Evolutionary conservation across 1,284 basidiomycete genomes (phyloP).

Genomic region (Vanrija humicola): DNA sequence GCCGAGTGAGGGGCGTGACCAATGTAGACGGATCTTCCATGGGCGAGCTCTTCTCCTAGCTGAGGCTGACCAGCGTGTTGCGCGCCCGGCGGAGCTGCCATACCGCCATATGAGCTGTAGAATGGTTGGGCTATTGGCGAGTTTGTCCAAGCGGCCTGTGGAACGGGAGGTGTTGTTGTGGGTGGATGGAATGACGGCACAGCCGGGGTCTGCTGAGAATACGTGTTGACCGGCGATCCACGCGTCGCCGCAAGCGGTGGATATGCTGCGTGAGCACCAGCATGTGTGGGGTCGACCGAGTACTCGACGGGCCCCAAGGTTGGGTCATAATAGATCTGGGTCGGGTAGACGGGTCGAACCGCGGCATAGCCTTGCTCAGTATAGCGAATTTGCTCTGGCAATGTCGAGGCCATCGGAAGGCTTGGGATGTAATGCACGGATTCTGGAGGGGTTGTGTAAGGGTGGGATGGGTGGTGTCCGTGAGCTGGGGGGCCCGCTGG

Average conservation of each 20-base stretch:
- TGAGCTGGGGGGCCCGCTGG: neutral
- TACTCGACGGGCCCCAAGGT: slow-evolving; percentile 6
- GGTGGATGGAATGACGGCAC: slow-evolving; percentile 10
- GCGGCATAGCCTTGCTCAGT: slow-evolving; percentile 4
- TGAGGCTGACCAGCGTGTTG: slow-evolving; percentile 4
- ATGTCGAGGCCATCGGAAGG: neutral
- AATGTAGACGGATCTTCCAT: slow-evolving; percentile 11
- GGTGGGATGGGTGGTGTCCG: neutral
- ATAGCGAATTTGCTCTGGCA: slow-evolving; percentile 13
- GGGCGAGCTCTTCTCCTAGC: slow-evolving; percentile 8
- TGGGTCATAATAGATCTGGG: slow-evolving; percentile 17
- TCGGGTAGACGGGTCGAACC: slow-evolving; percentile 10
- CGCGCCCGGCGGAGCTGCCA: slow-evolving; percentile 1
- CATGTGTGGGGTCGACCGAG: slow-evolving; percentile 6
- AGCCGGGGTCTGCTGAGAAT: slow-evolving; percentile 2
- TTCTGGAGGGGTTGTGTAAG: slow-evolving; percentile 1
- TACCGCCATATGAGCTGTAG: slow-evolving; percentile 8
- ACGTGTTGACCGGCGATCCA: slow-evolving; percentile 4
- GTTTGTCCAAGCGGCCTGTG: slow-evolving; percentile 9
- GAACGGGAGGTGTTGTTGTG: slow-evolving; percentile 7
- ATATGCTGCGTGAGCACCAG: neutral
- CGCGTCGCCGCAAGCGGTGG: slow-evolving; percentile 1
- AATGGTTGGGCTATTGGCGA: slow-evolving; percentile 5
- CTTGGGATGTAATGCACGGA: slow-evolving; percentile 9
- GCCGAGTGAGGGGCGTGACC: slow-evolving; percentile 5